These are phyloP conservation scores for Aureobasidium sp. DNA, from an alignment of 2,329 filamentous ascomycete genomes.

Conservation along the genomic window DNA sequence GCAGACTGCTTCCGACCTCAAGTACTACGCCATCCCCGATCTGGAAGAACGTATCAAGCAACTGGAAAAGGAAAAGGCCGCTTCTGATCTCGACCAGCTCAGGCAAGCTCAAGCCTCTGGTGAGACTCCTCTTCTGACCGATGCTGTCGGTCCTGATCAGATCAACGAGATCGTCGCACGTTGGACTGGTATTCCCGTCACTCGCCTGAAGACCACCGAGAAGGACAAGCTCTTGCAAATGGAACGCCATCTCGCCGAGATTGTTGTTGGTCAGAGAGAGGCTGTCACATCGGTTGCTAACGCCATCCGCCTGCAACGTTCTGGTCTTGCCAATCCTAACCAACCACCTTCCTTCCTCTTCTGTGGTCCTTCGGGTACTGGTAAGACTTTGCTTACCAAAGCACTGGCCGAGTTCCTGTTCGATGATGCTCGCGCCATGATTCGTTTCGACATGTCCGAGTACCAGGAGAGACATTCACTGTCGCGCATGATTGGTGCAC, in stretches of 20 bases:
- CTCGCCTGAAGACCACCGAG: conserved; percentile 84
- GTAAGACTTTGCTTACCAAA: conserved; percentile 95
- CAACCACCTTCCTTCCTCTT: conserved; percentile 97
- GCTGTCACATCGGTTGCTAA: conserved; percentile 90
- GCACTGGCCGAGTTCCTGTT: conserved; percentile 96
- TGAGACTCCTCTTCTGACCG: conserved; percentile 65
- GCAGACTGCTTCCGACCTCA: conserved; percentile 79
- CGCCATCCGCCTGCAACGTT: conserved; percentile 88
- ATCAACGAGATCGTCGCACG: conserved; percentile 97
- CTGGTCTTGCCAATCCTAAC: conserved; percentile 89
- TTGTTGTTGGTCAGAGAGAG: conserved; percentile 90
- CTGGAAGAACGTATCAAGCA: conserved; percentile 70
- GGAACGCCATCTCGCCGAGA: conserved; percentile 74
- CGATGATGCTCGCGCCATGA: conserved; percentile 95
- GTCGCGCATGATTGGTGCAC: conserved; percentile 94
- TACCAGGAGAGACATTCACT: conserved; percentile 96
- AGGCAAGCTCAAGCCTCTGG: conserved; percentile 48
- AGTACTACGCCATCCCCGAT: conserved; percentile 96
- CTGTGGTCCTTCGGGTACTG: conserved; percentile 95
- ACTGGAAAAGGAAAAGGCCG: conserved; percentile 70
- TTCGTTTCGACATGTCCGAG: conserved; percentile 98
- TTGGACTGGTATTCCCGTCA: conserved; percentile 98
- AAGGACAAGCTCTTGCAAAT: conserved; percentile 98
- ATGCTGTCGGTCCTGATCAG: conserved; percentile 90
- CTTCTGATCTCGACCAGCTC: conserved; percentile 67